Evolutionary conservation across 176 grass and related monocot genomes (phyloP).

Genomic region (Tillandsia fasciculata): DNA sequence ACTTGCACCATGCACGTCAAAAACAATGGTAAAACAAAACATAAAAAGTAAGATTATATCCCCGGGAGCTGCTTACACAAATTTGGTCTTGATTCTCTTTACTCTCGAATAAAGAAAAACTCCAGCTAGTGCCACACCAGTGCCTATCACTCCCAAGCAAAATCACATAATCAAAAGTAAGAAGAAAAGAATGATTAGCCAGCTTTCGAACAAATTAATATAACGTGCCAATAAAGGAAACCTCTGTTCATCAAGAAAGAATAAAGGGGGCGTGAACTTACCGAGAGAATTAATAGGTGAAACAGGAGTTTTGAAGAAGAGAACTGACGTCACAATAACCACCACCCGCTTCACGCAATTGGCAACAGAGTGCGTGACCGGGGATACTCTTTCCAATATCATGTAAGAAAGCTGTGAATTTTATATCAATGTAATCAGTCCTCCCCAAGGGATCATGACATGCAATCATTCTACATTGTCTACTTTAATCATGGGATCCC

Average conservation of each 20-base stretch:
- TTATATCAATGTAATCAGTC: not conserved
- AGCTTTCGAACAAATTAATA: not conserved
- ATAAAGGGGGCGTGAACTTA: conserved; percentile 13
- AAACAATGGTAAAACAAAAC: too few relatives aligned
- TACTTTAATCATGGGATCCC: too few relatives aligned
- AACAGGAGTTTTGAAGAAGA: conserved; percentile 92
- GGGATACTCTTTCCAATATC: conserved; percentile 79
- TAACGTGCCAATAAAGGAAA: not conserved
- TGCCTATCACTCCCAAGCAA: conserved; percentile 33
- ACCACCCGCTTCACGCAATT: conserved; percentile 93
- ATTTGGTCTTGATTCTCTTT: conserved; percentile 84
- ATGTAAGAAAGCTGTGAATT: conserved; percentile 78
- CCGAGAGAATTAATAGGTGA: conserved; percentile 82
- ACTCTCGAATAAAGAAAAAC: conserved; percentile 93
- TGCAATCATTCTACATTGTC: too few relatives aligned
- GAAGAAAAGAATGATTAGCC: too few relatives aligned
- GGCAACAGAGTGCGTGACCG: conserved; percentile 92
- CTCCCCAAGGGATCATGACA: too few relatives aligned
- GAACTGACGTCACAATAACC: conserved; percentile 82
- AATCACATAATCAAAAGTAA: not conserved
- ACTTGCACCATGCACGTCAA: too few relatives aligned
- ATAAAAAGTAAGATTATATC: too few relatives aligned
- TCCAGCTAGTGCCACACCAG: conserved; percentile 71
- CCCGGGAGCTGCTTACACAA: conserved; percentile 23
- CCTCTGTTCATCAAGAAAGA: not conserved